Evolutionary conservation across 805 yeast genomes (phyloP).

Genomic region (Maudiozyma barnettii): DNA sequence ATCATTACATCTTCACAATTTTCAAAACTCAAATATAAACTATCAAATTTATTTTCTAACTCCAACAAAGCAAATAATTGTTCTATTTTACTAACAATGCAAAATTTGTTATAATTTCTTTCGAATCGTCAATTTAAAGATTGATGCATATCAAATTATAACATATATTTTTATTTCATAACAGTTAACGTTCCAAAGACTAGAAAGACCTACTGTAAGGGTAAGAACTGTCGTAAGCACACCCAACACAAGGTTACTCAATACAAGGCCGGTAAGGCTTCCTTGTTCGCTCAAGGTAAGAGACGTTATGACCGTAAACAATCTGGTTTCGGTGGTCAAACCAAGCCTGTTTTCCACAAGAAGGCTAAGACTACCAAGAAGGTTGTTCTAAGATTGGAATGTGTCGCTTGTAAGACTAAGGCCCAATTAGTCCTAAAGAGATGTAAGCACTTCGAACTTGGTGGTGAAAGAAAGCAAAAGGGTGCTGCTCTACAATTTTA

Average conservation of each 20-base stretch:
- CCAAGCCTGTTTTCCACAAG: conserved; percentile 99
- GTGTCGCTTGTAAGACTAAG: conserved; percentile 97
- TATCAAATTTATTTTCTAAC: too few relatives aligned
- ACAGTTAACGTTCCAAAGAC: conserved; percentile 99
- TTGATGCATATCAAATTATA: too few relatives aligned
- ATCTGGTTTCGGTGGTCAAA: conserved; percentile 99
- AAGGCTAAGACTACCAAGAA: conserved; percentile 99
- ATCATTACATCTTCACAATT: too few relatives aligned
- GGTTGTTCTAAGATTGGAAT: conserved; percentile 98
- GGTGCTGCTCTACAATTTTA: conserved; percentile 99
- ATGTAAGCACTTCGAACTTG: conserved; percentile 99
- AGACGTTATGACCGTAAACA: conserved; percentile 99
- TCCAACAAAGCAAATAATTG: too few relatives aligned
- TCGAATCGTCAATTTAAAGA: too few relatives aligned
- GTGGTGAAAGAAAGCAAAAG: conserved; percentile 99
- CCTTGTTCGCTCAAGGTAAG: conserved; percentile 99
- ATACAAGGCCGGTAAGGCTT: conserved; percentile 99
- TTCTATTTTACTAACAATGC: too few relatives aligned
- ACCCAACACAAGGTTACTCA: conserved; percentile 99
- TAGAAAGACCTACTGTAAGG: conserved; percentile 99
- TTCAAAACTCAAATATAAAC: too few relatives aligned
- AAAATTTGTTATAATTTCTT: too few relatives aligned
- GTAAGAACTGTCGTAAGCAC: conserved; percentile 98
- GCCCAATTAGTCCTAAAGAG: conserved; percentile 96
- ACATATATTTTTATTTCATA: too few relatives aligned